Percentiles rank a stretch among this genome's conserved stretches.
These are phyloP conservation scores for Hypericum androsaemum DNA, from an alignment of 345 rosid genomes.

Conservation along the genomic window DNA sequence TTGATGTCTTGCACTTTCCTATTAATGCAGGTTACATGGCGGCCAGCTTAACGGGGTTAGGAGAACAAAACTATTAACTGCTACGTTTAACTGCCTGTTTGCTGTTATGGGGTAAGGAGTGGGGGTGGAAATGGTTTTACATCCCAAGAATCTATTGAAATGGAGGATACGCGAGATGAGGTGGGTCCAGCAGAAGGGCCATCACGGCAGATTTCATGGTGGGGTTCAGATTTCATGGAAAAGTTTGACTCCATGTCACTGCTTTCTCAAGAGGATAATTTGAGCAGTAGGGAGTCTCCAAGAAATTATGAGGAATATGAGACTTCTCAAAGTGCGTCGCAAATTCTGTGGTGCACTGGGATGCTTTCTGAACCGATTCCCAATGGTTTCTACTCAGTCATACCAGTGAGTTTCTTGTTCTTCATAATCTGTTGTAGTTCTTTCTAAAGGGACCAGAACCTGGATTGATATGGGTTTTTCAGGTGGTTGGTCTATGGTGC, in stretches of 20 bases:
- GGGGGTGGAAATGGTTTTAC: slow-evolving; percentile 50
- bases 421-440: not conserved
- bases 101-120: slow-evolving; percentile 48
- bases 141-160: slow-evolving; percentile 43
- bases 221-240: slow-evolving; percentile 84
- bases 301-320: slow-evolving; percentile 55
- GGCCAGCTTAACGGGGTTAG: slow-evolving; percentile 32
- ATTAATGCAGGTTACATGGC: slow-evolving; percentile 16
- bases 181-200: slow-evolving; percentile 57
- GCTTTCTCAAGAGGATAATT: slow-evolving; percentile 58
- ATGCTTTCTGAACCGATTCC: slow-evolving; percentile 73
- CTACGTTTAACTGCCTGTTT: slow-evolving; percentile 22
- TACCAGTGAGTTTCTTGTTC: slow-evolving; percentile 38
- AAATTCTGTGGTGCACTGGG: slow-evolving; percentile 85
- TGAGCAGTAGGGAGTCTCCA: slow-evolving; percentile 47
- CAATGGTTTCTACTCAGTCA: slow-evolving; percentile 81
- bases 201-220: slow-evolving; percentile 54
- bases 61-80: slow-evolving; percentile 23
- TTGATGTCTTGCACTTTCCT: too few species aligned
- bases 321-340: slow-evolving; percentile 65
- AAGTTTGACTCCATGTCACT: slow-evolving; percentile 62
- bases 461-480: too few species aligned
- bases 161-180: slow-evolving; percentile 79
- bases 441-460: not conserved
- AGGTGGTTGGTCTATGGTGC: too few species aligned